Evolutionary conservation across 768 basidiomycete species (phyloP).

Genomic region (Suillus spraguei): DNA sequence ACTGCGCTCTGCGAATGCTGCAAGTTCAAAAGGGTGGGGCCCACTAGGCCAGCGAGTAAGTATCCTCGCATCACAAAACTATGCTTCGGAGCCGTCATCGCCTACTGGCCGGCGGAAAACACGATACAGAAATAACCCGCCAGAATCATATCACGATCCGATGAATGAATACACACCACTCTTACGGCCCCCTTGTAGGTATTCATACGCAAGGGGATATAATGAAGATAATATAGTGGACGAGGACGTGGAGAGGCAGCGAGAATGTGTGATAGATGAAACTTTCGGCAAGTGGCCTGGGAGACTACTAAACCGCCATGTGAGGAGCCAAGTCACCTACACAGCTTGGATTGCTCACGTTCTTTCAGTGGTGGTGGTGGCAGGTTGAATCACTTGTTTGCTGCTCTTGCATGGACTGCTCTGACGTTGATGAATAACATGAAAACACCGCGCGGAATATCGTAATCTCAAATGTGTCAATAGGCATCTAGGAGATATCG

Average conservation of each 20-base stretch:
- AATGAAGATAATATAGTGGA: slow-evolving; percentile 28
- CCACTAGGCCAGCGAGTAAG: slow-evolving; percentile 62
- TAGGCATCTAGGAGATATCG: not conserved
- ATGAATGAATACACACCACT: slow-evolving; percentile 44
- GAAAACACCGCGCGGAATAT: not conserved
- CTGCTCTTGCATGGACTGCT: slow-evolving; percentile 55
- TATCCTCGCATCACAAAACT: slow-evolving; percentile 23
- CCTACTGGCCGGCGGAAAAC: slow-evolving; percentile 19
- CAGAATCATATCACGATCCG: slow-evolving; percentile 15
- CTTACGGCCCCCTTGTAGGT: slow-evolving; percentile 28
- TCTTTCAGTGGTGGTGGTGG: slow-evolving; percentile 86
- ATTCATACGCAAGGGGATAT: slow-evolving; percentile 24
- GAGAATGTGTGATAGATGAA: slow-evolving; percentile 48
- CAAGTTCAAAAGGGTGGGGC: slow-evolving; percentile 54
- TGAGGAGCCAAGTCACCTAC: slow-evolving; percentile 37
- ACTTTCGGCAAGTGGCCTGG: slow-evolving; percentile 70
- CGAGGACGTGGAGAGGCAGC: slow-evolving; percentile 36
- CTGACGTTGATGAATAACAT: slow-evolving; percentile 52
- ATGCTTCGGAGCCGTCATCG: slow-evolving; percentile 10
- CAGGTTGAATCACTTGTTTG: slow-evolving; percentile 63
- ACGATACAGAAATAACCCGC: slow-evolving; percentile 9
- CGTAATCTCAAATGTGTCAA: slow-evolving; percentile 3
- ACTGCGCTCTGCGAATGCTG: slow-evolving; percentile 60
- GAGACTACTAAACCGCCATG: slow-evolving; percentile 69
- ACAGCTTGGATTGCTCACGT: slow-evolving; percentile 8